These are phyloP conservation scores for Dryas integrifolia DNA, from an alignment of 331 rosid species.

Conservation along the genomic window DNA sequence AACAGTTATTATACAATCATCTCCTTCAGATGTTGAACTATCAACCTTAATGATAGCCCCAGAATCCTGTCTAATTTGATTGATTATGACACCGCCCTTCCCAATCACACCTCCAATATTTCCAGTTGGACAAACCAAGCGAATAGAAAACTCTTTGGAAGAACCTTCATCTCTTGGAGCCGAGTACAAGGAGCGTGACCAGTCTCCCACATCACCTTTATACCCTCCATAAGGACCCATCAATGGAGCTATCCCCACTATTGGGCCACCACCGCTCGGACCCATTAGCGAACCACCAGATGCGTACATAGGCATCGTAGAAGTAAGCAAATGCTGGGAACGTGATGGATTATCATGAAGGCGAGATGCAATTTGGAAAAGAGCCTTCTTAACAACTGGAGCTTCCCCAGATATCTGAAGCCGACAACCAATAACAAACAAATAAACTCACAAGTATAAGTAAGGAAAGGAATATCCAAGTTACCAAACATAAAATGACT, in stretches of 20 bases:
- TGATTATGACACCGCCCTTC: constrained; percentile 87
- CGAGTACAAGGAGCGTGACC: constrained; percentile 89
- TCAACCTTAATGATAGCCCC: constrained; percentile 93
- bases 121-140: constrained; percentile 77
- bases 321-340: constrained; percentile 81
- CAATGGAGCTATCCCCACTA: constrained; percentile 80
- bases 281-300: constrained; percentile 72
- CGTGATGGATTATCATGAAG: constrained; percentile 94
- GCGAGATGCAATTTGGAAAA: constrained; percentile 74
- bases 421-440: constrained; percentile 28
- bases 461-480: background rate
- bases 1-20: constrained; percentile 77
- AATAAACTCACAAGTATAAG: constrained; percentile 18
- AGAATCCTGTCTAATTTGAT: constrained; percentile 97
- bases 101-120: constrained; percentile 98
- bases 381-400: constrained; percentile 73
- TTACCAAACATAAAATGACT: background rate
- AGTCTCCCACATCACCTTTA: constrained; percentile 82
- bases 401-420: constrained; percentile 84
- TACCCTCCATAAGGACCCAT: constrained; percentile 83
- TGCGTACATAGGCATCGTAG: constrained; percentile 54
- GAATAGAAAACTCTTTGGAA: constrained; percentile 81
- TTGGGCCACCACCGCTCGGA: constrained; percentile 68
- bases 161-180: constrained; percentile 84
- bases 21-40: constrained; percentile 84